phyloP scores from a whole-genome alignment of 345 rosid genomes.

The Bruguiera parviflora region DNA sequence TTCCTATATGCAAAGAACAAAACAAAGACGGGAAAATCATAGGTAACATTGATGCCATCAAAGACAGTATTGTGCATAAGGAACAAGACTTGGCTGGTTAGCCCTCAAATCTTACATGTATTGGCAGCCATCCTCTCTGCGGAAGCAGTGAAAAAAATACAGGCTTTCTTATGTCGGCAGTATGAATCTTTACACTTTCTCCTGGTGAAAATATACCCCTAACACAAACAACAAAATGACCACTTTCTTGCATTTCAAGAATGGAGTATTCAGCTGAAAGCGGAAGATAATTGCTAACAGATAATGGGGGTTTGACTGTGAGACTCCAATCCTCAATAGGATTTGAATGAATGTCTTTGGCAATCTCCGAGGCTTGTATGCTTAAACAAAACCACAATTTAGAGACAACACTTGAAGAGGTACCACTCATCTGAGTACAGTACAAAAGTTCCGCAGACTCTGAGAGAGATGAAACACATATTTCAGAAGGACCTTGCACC shows the following conservation, averaged over 20 bases:
- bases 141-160: constrained; percentile 77
- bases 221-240: constrained; percentile 54
- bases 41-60: not conserved
- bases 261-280: constrained; percentile 77
- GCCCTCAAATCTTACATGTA: constrained; percentile 46
- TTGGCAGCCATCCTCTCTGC: constrained; percentile 82
- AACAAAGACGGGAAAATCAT: constrained; percentile 1
- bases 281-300: constrained; percentile 78
- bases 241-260: constrained; percentile 63
- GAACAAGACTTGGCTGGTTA: constrained; percentile 9
- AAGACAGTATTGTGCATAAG: constrained; percentile 1
- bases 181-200: constrained; percentile 64
- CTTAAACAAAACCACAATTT: constrained; percentile 78
- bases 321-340: constrained; percentile 92
- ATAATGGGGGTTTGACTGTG: constrained; percentile 78
- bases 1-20: constrained; percentile 50
- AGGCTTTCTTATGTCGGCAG: constrained; percentile 66
- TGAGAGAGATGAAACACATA: constrained; percentile 61
- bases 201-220: constrained; percentile 70
- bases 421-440: constrained; percentile 57
- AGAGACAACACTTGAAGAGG: constrained; percentile 53
- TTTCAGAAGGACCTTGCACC: constrained; percentile 40
- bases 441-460: constrained; percentile 69
- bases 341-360: constrained; percentile 67
- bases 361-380: constrained; percentile 71